Conservation (phyloP, 306 rosid species). For the Vigna unguiculata region DNA sequence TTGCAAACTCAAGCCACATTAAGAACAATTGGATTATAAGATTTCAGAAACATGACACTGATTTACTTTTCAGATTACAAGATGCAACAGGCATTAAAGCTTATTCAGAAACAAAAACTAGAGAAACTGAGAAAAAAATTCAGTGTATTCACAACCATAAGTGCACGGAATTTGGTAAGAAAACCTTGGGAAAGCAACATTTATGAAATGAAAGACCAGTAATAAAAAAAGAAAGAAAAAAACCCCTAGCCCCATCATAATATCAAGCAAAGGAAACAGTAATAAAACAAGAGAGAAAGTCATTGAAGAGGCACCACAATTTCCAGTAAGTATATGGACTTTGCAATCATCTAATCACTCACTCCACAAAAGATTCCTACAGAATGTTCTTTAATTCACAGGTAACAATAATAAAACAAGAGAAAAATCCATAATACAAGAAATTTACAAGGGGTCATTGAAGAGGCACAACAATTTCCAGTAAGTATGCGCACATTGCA, state of each 20-base stretch:
- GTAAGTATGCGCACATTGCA: not conserved
- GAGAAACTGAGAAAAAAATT: not conserved
- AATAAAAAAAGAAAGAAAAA: too few relatives aligned
- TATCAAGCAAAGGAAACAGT: not conserved
- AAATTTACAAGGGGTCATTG: too few relatives aligned
- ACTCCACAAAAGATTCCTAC: not conserved
- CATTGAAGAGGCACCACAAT: not conserved
- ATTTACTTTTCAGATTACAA: not conserved
- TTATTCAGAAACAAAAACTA: not conserved
- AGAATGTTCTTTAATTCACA: slow-evolving; percentile 2
- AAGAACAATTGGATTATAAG: not conserved
- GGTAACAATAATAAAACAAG: not conserved
- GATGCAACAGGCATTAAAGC: not conserved
- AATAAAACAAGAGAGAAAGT: not conserved
- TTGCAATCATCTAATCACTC: not conserved
- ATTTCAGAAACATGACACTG: not conserved
- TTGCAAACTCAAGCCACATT: not conserved
- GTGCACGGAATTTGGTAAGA: not conserved
- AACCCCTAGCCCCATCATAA: too few relatives aligned
- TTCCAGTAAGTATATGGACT: not conserved
- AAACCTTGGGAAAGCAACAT: not conserved
- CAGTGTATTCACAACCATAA: not conserved
- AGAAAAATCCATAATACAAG: too few relatives aligned
- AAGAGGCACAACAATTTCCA: not conserved
- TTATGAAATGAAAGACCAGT: not conserved